Base-by-base conservation (phyloP, 2,329 filamentous ascomycete genomes). In the Fragosphaeria purpurea region DNA sequence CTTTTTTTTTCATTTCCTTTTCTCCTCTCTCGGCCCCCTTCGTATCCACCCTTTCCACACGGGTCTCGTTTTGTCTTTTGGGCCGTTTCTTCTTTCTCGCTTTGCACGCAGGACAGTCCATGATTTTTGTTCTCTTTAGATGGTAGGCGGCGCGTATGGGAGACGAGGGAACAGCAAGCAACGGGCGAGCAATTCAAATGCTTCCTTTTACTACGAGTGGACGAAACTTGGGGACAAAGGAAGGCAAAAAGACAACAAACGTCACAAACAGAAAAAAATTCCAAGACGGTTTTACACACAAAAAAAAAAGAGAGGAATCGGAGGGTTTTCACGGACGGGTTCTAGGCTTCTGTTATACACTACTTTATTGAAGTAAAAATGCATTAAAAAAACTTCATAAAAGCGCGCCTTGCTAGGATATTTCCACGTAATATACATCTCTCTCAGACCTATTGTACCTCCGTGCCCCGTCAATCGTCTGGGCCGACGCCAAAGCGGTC, bases 401-500 rank as follows among this genome's bases (percentile, higher is more conserved):
- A 43, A 35, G 34, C 32, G 8, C 12, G 22, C 31, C 35, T 7
- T 7, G 32, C 7, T 6, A 44, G 6, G 42, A 34, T 30, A n/a
- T 11, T n/a, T 9, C 30, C 13, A 22, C 22, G 22, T 22, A 22
- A 22, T 22, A 22, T 22, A 22, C 22, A 22, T 22, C 22, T 22
- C 22, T 22, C 22, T 22, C 22, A 22, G 22, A 22, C 22, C 22
- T 22, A 22, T 22, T 22, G 22, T 22, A 22, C 22, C 22, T 22
- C 3, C 22, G 22, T 3, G 22, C 12, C 13, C 33, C 3, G 7
- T 50, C 13, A 56, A 13, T 58, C 56, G 6, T 51, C 51, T 3
- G 55, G 45, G 1, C 58, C 58, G 6, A 68, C 61, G 0, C 66
- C 65, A 50, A 63, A 68, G 7, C 62, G 57, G 0, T 55, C 57